These are phyloP conservation scores for Crucihimalaya himalaica DNA, from an alignment of 345 rosid genomes.

Conservation along the genomic window DNA sequence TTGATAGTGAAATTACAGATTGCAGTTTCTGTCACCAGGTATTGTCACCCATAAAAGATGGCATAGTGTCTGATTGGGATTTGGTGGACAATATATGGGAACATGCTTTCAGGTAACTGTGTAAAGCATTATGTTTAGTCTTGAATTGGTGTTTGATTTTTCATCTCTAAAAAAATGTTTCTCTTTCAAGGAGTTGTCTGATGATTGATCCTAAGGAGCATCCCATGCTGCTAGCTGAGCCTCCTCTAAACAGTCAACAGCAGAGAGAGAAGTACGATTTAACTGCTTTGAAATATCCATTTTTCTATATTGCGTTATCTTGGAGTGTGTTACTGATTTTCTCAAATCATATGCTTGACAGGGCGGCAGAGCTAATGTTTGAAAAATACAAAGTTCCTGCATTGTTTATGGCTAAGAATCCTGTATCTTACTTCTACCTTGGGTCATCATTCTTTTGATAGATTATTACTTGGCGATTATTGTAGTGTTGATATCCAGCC, in stretches of 20 bases:
- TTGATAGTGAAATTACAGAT: background rate
- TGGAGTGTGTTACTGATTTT: conserved; percentile 29
- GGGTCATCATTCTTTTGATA: background rate
- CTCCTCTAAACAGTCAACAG: conserved; percentile 82
- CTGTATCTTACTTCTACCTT: conserved; percentile 55
- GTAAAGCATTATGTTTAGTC: conserved; percentile 4
- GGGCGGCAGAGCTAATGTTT: conserved; percentile 94
- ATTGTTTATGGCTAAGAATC: conserved; percentile 96
- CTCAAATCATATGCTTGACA: conserved; percentile 45
- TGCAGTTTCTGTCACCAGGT: conserved; percentile 48
- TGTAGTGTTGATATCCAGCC: background rate
- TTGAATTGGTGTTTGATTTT: conserved; percentile 1
- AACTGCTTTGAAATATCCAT: background rate
- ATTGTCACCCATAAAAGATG: conserved; percentile 87
- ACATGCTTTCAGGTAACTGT: conserved; percentile 77
- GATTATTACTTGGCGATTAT: background rate
- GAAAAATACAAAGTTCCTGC: conserved; percentile 97
- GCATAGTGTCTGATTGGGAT: conserved; percentile 94
- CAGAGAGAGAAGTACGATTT: conserved; percentile 82
- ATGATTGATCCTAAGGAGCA: conserved; percentile 98
- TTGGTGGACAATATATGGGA: conserved; percentile 96
- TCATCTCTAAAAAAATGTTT: background rate
- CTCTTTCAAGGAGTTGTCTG: conserved; percentile 67
- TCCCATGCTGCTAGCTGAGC: conserved; percentile 97
- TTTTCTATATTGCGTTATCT: background rate